Evolutionary conservation across 176 grass and related monocot species (phyloP).

Genomic region (Chloris gayana): DNA sequence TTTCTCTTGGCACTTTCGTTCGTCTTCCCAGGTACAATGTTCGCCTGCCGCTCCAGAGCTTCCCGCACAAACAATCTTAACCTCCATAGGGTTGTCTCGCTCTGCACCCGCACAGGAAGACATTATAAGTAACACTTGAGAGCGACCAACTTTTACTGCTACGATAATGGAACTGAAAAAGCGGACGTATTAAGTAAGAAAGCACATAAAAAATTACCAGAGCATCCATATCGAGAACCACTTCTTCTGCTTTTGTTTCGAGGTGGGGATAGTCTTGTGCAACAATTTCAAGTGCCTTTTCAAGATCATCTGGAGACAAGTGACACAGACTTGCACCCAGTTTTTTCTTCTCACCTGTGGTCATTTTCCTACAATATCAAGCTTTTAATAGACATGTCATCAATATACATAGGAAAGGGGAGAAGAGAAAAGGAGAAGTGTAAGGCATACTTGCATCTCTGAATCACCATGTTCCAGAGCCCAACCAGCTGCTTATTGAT

Average conservation of each 20-base stretch:
- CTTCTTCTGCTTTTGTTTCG: constrained; percentile 61
- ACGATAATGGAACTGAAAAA: not conserved
- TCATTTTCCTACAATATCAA: constrained; percentile 80
- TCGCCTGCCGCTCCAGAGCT: constrained; percentile 63
- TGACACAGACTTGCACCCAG: constrained; percentile 75
- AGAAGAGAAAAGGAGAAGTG: not conserved
- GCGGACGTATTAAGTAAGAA: not conserved
- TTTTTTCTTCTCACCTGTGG: constrained; percentile 91
- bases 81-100: constrained; percentile 89
- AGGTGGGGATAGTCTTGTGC: constrained; percentile 87
- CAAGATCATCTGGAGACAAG: constrained; percentile 79
- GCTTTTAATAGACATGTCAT: not conserved
- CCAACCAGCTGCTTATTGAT: constrained; percentile 66
- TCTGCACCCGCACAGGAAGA: constrained; percentile 52
- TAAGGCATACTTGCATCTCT: constrained; percentile 76
- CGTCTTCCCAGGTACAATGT: constrained; percentile 44
- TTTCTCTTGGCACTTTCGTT: constrained; percentile 65
- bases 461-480: constrained; percentile 59
- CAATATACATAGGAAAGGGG: not conserved
- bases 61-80: constrained; percentile 87
- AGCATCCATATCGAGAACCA: constrained; percentile 97
- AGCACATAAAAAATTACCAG: constrained; percentile 49
- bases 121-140: not conserved
- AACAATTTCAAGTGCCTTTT: constrained; percentile 87
- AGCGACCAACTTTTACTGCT: not conserved